A percentile compares a stretch with the other conserved stretches of the same genome.
These are phyloP conservation scores for Balakata baccata DNA, from an alignment of 345 rosid genomes.

Conservation along the genomic window DNA sequence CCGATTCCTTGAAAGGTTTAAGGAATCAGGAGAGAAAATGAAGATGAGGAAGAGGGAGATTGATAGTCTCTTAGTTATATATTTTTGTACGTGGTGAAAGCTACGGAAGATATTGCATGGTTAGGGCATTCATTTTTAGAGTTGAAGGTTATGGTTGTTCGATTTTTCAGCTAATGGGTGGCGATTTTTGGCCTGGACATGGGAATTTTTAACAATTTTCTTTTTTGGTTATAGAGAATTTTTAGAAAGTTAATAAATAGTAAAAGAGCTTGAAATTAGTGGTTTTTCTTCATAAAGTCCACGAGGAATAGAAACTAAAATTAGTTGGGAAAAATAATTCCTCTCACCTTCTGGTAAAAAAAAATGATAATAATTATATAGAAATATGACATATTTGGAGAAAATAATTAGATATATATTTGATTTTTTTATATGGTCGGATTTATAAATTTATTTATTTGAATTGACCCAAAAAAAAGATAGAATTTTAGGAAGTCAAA, in stretches of 20 bases:
- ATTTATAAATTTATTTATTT: no score
- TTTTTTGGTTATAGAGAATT: no score
- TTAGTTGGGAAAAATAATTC: no score
- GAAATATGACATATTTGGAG: no score
- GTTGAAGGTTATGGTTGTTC: background rate
- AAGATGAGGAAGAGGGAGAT: slow-evolving; percentile 8
- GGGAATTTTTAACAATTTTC: no score
- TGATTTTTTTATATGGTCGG: no score
- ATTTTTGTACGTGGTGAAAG: background rate
- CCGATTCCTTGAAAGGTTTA: background rate
- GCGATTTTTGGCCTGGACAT: background rate
- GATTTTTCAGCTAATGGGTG: background rate
- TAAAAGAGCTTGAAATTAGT: background rate
- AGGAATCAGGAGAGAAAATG: background rate
- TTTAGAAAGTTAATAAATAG: background rate
- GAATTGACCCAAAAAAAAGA: no score
- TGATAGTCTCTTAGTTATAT: background rate
- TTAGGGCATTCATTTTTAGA: background rate
- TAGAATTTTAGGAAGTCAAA: no score
- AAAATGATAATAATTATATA: no score
- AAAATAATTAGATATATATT: no score
- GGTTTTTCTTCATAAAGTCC: background rate
- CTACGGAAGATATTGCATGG: background rate
- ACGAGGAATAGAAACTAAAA: background rate
- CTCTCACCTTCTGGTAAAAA: no score